Percentiles rank a stretch among this genome's conserved stretches.
Conservation (phyloP, 768 basidiomycete species). For the Leccinum truebloodii region DNA sequence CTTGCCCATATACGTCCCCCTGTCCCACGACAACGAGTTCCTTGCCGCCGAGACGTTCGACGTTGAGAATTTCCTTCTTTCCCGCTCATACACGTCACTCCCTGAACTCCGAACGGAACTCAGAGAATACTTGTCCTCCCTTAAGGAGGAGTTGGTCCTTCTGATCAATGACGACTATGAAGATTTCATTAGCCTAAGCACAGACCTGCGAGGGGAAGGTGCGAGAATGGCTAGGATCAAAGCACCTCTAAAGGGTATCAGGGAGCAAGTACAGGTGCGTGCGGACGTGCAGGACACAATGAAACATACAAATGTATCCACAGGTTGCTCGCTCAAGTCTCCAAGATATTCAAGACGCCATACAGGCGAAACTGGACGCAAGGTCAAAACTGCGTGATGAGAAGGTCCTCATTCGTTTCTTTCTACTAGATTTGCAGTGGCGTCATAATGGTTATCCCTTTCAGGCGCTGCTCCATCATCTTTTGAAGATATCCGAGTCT, state of each 20-base stretch:
- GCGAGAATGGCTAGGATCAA: conserved; percentile 67
- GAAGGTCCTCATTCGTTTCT: conserved; percentile 48
- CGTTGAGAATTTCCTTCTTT: conserved; percentile 86
- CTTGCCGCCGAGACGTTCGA: conserved; percentile 70
- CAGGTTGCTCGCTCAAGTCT: conserved; percentile 64
- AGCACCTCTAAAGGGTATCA: conserved; percentile 63
- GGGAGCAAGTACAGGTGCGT: conserved; percentile 68
- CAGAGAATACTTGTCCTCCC: conserved; percentile 73
- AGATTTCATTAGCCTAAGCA: conserved; percentile 94
- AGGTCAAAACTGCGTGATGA: conserved; percentile 80
- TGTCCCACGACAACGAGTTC: conserved; percentile 78
- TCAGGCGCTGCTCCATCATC: conserved; percentile 80
- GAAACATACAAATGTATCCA: background rate
- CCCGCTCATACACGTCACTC: conserved; percentile 80
- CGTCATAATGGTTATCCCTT: conserved; percentile 9
- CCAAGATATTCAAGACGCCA: conserved; percentile 64
- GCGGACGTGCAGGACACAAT: conserved; percentile 2
- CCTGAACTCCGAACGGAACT: conserved; percentile 87
- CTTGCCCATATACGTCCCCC: conserved; percentile 65
- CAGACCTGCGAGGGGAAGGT: conserved; percentile 87
- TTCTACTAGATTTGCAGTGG: background rate
- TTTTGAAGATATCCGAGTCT: conserved; percentile 92
- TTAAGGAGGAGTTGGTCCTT: conserved; percentile 93
- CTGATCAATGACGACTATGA: conserved; percentile 99
- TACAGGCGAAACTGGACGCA: conserved; percentile 76